phyloP scores from a whole-genome alignment of 768 basidiomycete genomes.

The Tephrocybe sp. region DNA sequence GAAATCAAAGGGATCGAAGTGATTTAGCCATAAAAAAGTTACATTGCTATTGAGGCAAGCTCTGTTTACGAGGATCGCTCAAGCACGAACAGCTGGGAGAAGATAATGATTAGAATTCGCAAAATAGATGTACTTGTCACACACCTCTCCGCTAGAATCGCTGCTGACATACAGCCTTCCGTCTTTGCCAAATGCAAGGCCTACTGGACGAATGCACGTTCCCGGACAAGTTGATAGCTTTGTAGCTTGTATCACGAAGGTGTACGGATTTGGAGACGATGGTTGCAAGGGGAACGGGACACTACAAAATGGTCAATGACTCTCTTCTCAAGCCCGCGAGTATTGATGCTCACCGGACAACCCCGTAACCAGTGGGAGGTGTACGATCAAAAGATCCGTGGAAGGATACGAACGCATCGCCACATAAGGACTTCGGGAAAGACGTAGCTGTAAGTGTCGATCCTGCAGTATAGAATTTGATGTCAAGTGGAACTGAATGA shows the following conservation, averaged over 20 bases:
- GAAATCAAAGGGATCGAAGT: no score
- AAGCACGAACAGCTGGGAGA: constrained; percentile 11
- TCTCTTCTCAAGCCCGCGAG: background rate
- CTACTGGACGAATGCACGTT: constrained; percentile 45
- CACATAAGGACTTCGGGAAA: constrained; percentile 28
- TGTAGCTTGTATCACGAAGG: constrained; percentile 39
- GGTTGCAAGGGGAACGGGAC: constrained; percentile 24
- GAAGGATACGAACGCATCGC: constrained; percentile 45
- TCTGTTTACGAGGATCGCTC: constrained; percentile 8
- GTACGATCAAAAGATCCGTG: constrained; percentile 41
- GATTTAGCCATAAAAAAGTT: no score
- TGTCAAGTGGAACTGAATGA: constrained; percentile 47
- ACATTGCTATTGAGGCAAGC: no score
- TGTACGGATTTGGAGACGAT: constrained; percentile 17
- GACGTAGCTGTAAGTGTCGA: constrained; percentile 8
- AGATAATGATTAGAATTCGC: background rate
- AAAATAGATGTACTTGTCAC: constrained; percentile 2
- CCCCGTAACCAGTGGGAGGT: constrained; percentile 48
- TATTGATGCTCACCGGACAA: constrained; percentile 31
- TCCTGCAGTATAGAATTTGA: constrained; percentile 36
- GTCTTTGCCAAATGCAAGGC: constrained; percentile 36
- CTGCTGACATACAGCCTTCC: constrained; percentile 41
- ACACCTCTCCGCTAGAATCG: constrained; percentile 43
- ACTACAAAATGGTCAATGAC: constrained; percentile 14
- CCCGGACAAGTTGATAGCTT: constrained; percentile 37